Evolutionary conservation across 2,329 filamentous ascomycete species (phyloP), one percentile per base, ranked within the genome.

Genomic region (Aspergillus tanneri): DNA sequence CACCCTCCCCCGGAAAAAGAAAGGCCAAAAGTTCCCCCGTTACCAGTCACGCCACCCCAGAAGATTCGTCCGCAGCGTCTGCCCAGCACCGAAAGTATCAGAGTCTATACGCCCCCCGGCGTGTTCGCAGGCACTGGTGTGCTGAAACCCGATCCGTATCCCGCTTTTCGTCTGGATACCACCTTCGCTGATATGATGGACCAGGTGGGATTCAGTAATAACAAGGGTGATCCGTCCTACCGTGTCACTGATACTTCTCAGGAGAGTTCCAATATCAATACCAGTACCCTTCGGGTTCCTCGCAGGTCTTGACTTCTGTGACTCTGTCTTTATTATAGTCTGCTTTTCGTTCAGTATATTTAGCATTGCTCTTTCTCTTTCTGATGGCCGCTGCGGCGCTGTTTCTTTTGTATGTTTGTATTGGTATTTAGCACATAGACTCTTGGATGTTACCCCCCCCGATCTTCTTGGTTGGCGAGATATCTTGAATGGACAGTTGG

Each of bases 51-150:
- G 32, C 18, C 61, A 51, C 65, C 65, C 4, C 63, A 54, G n/a
- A 52, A 54, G 38, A 50, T 37, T 38, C 35, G 19, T 59, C 64
- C 51, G 44, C 38, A 38, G 21, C 65, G 61, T 14, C 56, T 63
- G 48, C 65, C 58, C 23, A 74, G 68, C 28, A 73, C 64, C 10
- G 73, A 76, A 53, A 76, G 69, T 52, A 77, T 77, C 52, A 70
- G 66, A 43, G 67, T 77, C 4, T 76, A 74, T 52, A 73, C 72
- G 12, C 74, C 74, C 1, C 68, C 66, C 4, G 65, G 65, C 7
- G 59, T 61, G 30, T 61, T 69, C 46, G 49, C 59, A 47, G 57
- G 50, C 43, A 59, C 53, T 6, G 54, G 60, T 8, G 56, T 62
- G 12, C 37, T 63, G 10, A 61, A 58, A 1, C 67, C 63, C 0